A percentile compares a stretch with the other conserved stretches of the same genome.
phyloP scores from a whole-genome alignment of 2,329 filamentous ascomycete species.

The Westerdykella sp. region DNA sequence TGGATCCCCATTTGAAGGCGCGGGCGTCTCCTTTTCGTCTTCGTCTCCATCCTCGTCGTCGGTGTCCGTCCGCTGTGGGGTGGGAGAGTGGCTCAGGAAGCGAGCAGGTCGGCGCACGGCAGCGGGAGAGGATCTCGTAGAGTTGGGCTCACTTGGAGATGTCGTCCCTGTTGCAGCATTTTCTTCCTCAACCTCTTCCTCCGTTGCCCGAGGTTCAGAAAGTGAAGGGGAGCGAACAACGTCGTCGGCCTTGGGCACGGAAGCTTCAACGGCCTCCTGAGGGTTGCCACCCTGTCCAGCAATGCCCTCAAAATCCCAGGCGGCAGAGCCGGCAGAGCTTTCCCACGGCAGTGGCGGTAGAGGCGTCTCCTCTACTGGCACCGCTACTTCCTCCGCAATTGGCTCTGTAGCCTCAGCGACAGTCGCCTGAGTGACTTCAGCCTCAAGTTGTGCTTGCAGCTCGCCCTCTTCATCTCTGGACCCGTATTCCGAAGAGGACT shows the following conservation, averaged over 20 bases:
- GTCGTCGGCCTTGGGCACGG: neutral
- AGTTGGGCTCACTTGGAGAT: constrained; percentile 10
- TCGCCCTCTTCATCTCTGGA: constrained; percentile 5
- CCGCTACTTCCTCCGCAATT: neutral
- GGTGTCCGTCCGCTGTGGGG: constrained; percentile 13
- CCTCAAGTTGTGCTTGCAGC: neutral
- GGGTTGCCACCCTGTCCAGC: neutral
- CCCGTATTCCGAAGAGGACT: constrained; percentile 3
- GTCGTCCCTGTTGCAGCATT: constrained; percentile 9
- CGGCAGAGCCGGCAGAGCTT: too few species aligned
- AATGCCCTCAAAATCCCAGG: neutral
- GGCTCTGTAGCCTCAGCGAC: neutral
- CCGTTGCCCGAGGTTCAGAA: neutral
- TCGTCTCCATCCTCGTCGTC: constrained; percentile 15
- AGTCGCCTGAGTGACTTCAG: neutral
- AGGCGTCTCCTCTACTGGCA: too few species aligned
- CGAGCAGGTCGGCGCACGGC: constrained; percentile 15
- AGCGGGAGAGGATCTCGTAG: constrained; percentile 18
- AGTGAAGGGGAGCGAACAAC: neutral
- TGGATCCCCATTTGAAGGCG: neutral
- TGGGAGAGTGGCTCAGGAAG: constrained; percentile 19
- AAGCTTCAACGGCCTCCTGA: neutral
- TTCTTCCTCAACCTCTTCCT: constrained; percentile 4
- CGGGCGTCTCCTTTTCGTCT: neutral
- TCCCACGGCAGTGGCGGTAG: too few species aligned